phyloP scores from a whole-genome alignment of 345 rosid genomes.

The Salix exigua region DNA sequence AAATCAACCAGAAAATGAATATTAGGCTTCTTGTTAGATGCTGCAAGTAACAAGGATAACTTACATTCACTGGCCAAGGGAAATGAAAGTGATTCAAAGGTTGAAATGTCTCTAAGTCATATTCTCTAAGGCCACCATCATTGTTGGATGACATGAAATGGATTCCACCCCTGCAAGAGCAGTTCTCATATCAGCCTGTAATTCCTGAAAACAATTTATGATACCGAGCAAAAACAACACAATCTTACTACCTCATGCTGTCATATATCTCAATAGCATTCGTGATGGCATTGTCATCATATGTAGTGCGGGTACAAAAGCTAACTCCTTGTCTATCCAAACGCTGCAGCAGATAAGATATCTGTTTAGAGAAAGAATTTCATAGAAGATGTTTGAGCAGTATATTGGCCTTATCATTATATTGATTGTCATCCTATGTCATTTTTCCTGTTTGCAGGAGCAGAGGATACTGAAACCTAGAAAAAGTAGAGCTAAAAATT shows the following conservation, averaged over 20 bases:
- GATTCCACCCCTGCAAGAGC: slow-evolving; percentile 49
- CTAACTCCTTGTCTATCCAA: slow-evolving; percentile 51
- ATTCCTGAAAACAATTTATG: not conserved
- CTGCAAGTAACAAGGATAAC: slow-evolving; percentile 1
- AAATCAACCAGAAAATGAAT: not conserved
- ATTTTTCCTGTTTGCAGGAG: not conserved
- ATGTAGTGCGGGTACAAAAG: slow-evolving; percentile 52
- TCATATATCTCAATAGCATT: slow-evolving; percentile 60
- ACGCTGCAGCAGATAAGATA: slow-evolving; percentile 27
- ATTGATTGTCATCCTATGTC: not conserved
- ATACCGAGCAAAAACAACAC: not conserved
- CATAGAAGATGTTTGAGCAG: not conserved
- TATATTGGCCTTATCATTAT: not conserved
- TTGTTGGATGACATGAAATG: slow-evolving; percentile 55
- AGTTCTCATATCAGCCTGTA: not conserved
- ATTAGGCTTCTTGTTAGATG: not conserved
- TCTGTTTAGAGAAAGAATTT: not conserved
- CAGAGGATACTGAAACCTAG: not conserved
- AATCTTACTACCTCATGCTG: slow-evolving; percentile 36
- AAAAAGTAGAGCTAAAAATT: not conserved
- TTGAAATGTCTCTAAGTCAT: slow-evolving; percentile 52
- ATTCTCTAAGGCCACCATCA: slow-evolving; percentile 47
- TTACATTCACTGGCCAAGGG: slow-evolving; percentile 69
- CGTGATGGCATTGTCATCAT: slow-evolving; percentile 60
- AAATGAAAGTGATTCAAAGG: slow-evolving; percentile 41